Conservation (phyloP, 1,139 yeast species). For the Debaryomyces sp. region DNA sequence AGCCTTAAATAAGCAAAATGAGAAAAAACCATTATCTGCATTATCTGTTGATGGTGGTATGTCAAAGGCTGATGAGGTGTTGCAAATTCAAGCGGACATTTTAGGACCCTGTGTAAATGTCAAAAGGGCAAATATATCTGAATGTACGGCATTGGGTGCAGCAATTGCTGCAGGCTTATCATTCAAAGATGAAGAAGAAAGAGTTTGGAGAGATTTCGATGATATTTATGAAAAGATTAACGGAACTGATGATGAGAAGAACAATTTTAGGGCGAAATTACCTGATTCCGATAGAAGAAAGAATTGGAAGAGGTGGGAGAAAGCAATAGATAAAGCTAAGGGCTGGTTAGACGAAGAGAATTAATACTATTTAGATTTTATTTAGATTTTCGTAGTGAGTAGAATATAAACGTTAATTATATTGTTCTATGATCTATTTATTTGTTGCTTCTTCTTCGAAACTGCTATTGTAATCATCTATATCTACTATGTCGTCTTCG, state of each 20-base stretch:
- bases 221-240: constrained; percentile 52
- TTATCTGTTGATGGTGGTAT: constrained; percentile 94
- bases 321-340: constrained; percentile 73
- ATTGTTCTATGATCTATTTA: constrained; percentile 11
- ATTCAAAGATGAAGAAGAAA: constrained; percentile 54
- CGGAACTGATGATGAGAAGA: constrained; percentile 37
- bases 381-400: neutral
- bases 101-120: constrained; percentile 86
- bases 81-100: constrained; percentile 93
- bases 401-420: neutral
- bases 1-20: constrained; percentile 44
- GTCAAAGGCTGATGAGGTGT: constrained; percentile 89
- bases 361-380: neutral
- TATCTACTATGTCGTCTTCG: constrained; percentile 21
- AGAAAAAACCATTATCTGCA: constrained; percentile 51
- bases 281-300: constrained; percentile 62
- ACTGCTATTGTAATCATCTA: constrained; percentile 29
- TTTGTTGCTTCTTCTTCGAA: constrained; percentile 3
- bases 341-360: constrained; percentile 69
- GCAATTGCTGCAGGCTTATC: constrained; percentile 95
- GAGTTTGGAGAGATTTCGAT: constrained; percentile 75
- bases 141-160: constrained; percentile 95
- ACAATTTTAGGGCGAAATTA: constrained; percentile 59
- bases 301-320: constrained; percentile 79
- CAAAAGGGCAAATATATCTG: constrained; percentile 77